phyloP scores from a whole-genome alignment of 2,329 filamentous ascomycete species.

The Clonostachys rhizophaga region DNA sequence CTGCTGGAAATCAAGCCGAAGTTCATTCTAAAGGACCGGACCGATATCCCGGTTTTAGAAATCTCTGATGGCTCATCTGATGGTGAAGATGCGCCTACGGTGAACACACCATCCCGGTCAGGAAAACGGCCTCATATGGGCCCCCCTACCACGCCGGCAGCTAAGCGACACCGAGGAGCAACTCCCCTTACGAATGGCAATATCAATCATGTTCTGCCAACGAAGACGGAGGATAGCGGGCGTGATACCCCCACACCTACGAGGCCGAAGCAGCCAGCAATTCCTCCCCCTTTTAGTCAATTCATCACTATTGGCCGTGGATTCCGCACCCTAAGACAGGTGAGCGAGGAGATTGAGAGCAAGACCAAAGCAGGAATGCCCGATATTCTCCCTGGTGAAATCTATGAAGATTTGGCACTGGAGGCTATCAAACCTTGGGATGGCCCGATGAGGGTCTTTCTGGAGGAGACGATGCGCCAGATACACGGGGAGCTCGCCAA shows the following conservation, averaged over 20 bases:
- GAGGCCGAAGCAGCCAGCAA: neutral
- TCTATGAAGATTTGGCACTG: slow-evolving; percentile 53
- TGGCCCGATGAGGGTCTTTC: slow-evolving; percentile 41
- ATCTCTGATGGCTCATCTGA: slow-evolving; percentile 34
- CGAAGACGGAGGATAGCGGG: slow-evolving; percentile 17
- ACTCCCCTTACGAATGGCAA: neutral
- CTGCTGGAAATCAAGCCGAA: slow-evolving; percentile 41
- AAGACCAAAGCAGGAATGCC: slow-evolving; percentile 55
- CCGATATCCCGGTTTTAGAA: slow-evolving; percentile 26
- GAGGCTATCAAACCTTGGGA: slow-evolving; percentile 57
- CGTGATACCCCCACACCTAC: neutral
- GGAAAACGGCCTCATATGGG: slow-evolving; percentile 20
- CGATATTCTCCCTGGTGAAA: slow-evolving; percentile 52
- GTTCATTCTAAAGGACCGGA: slow-evolving; percentile 32
- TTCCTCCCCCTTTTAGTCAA: slow-evolving; percentile 26
- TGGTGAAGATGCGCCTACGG: slow-evolving; percentile 9
- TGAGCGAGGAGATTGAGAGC: slow-evolving; percentile 48
- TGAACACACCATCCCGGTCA: slow-evolving; percentile 13
- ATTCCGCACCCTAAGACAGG: slow-evolving; percentile 40
- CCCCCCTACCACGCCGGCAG: slow-evolving; percentile 2
- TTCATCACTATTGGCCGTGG: slow-evolving; percentile 31
- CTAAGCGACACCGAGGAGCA: slow-evolving; percentile 4
- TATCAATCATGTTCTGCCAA: slow-evolving; percentile 23
- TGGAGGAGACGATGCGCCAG: slow-evolving; percentile 39
- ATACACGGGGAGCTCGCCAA: slow-evolving; percentile 38